Evolutionary conservation across 2,329 filamentous ascomycete species (phyloP).

Genomic region (Exophiala bonariae): DNA sequence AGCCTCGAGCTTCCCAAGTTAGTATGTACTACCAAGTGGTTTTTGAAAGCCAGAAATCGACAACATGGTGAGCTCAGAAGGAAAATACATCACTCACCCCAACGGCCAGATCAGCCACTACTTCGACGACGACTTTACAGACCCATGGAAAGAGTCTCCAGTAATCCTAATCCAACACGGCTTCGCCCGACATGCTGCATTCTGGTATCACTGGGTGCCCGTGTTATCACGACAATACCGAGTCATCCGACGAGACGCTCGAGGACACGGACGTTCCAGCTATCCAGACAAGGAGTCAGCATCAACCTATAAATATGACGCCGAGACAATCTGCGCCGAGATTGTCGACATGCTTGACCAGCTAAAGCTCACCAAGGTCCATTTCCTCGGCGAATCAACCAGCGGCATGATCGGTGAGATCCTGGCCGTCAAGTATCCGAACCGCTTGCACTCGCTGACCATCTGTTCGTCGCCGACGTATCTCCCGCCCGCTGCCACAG

Average conservation of each 20-base stretch:
- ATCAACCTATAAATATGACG: background rate
- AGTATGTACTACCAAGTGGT: no score
- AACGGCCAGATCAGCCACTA: background rate
- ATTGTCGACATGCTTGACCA: conserved; percentile 2
- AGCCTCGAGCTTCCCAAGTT: no score
- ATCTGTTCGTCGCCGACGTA: conserved; percentile 2
- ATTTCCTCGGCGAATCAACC: conserved; percentile 5
- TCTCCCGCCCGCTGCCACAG: background rate
- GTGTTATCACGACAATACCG: background rate
- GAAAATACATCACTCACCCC: conserved; percentile 2
- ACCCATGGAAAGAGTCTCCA: background rate
- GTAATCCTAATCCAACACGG: conserved; percentile 2
- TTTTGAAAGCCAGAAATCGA: no score
- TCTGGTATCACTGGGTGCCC: conserved; percentile 5
- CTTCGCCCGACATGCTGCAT: background rate
- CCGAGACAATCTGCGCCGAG: conserved; percentile 1
- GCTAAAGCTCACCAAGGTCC: conserved; percentile 3
- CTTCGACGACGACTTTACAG: conserved; percentile 3
- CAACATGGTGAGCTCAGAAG: no score
- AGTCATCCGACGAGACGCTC: background rate
- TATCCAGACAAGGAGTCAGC: background rate
- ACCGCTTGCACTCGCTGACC: background rate
- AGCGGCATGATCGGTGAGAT: background rate
- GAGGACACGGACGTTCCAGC: conserved; percentile 4
- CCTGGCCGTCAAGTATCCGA: background rate